Percentiles rank a stretch among this genome's conserved stretches.
Evolutionary conservation across 306 rosid species (phyloP).

Genomic region (Arachis stenosperma): DNA sequence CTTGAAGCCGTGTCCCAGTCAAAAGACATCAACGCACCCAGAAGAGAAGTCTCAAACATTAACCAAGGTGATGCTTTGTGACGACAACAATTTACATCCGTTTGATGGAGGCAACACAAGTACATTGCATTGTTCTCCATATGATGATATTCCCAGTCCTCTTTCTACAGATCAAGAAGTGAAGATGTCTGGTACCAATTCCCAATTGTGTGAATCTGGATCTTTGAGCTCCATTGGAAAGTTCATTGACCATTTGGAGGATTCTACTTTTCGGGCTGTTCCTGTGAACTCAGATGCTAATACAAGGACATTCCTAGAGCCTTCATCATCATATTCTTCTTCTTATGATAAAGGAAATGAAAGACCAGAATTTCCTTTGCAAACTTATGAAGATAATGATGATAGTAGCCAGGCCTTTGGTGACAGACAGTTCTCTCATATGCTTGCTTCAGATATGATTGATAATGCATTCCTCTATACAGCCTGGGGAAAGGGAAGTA

Average conservation of each 20-base stretch:
- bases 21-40: constrained; percentile 45
- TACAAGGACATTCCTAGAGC: constrained; percentile 50
- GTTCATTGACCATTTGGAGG: constrained; percentile 48
- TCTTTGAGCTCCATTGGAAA: constrained; percentile 53
- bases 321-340: constrained; percentile 53
- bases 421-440: constrained; percentile 43
- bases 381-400: constrained; percentile 47
- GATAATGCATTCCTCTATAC: constrained; percentile 48
- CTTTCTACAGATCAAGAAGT: constrained; percentile 50
- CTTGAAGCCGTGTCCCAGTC: constrained; percentile 52
- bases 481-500: constrained; percentile 55
- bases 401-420: constrained; percentile 36
- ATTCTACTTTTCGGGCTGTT: constrained; percentile 51
- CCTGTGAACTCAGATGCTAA: constrained; percentile 48
- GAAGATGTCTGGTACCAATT: constrained; percentile 43
- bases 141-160: constrained; percentile 48
- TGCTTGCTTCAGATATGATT: constrained; percentile 50
- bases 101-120: constrained; percentile 48
- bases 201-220: constrained; percentile 52
- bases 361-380: constrained; percentile 49
- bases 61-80: constrained; percentile 44
- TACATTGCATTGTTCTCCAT: constrained; percentile 46
- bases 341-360: constrained; percentile 53
- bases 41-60: constrained; percentile 49
- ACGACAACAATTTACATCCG: constrained; percentile 43